These are phyloP conservation scores for Heterobasidion irregulare DNA, from an alignment of 1,284 basidiomycete genomes.

Conservation along the genomic window DNA sequence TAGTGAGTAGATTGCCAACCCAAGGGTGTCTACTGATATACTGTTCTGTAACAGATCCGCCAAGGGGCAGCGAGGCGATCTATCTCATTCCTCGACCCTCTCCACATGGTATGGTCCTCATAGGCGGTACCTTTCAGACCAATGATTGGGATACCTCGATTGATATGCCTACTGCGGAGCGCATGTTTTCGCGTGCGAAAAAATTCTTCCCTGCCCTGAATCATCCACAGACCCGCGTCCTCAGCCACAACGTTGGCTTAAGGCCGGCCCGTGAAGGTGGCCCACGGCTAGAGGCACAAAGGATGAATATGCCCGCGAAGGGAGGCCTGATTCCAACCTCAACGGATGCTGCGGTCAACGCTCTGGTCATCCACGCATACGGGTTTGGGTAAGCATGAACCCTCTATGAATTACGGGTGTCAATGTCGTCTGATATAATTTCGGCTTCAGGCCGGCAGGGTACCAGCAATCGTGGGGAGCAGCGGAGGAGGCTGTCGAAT, in stretches of 20 bases:
- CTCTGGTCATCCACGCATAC: slow-evolving; percentile 64
- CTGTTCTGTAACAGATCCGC: background rate
- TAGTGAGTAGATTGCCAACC: slow-evolving; percentile 11
- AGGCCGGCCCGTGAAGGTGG: slow-evolving; percentile 66
- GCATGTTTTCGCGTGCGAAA: slow-evolving; percentile 37
- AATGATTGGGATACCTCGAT: slow-evolving; percentile 41
- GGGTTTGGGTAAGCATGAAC: slow-evolving; percentile 33
- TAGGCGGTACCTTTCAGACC: slow-evolving; percentile 48
- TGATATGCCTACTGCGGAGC: slow-evolving; percentile 29
- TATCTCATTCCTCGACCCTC: slow-evolving; percentile 51
- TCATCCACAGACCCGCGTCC: slow-evolving; percentile 32
- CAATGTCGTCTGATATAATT: background rate
- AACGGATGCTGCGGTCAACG: slow-evolving; percentile 21
- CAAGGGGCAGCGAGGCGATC: slow-evolving; percentile 19
- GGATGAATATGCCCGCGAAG: slow-evolving; percentile 30
- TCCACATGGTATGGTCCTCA: slow-evolving; percentile 28
- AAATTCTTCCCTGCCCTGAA: slow-evolving; percentile 28
- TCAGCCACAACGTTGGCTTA: slow-evolving; percentile 60
- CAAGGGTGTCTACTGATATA: background rate
- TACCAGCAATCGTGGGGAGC: slow-evolving; percentile 73
- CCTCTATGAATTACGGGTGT: background rate
- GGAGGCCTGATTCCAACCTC: slow-evolving; percentile 19
- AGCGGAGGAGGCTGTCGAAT: slow-evolving; percentile 34
- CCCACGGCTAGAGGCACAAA: slow-evolving; percentile 58
- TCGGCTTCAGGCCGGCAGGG: slow-evolving; percentile 48